A percentile compares a stretch with the other conserved stretches of the same genome.
These are phyloP conservation scores for Aspergillus nanangensis DNA, from an alignment of 495 filamentous ascomycete genomes.

Conservation along the genomic window DNA sequence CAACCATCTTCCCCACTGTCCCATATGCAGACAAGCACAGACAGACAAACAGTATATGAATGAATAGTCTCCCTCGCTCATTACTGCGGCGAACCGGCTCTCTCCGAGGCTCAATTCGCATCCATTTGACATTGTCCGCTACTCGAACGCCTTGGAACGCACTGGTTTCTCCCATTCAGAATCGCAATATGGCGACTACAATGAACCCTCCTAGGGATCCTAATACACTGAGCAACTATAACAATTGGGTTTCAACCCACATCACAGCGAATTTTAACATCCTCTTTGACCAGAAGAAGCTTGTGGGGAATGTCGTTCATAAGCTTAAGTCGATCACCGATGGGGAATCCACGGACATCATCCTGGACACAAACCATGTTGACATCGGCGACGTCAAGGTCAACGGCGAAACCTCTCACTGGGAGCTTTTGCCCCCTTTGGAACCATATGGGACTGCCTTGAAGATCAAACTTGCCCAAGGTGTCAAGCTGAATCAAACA, in stretches of 20 bases:
- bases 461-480: constrained; percentile 61
- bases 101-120: background rate
- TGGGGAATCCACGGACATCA: constrained; percentile 63
- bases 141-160: constrained; percentile 5
- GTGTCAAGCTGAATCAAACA: constrained; percentile 54
- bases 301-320: constrained; percentile 71
- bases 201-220: constrained; percentile 69
- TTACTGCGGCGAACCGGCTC: constrained; percentile 4
- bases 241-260: constrained; percentile 75
- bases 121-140: background rate
- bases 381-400: constrained; percentile 63
- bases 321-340: constrained; percentile 69
- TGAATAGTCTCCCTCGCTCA: constrained; percentile 3
- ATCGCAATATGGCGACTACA: constrained; percentile 37
- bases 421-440: constrained; percentile 60
- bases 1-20: too few relatives aligned
- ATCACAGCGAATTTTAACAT: constrained; percentile 74
- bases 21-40: too few relatives aligned
- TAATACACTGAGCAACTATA: constrained; percentile 89
- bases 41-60: too few relatives aligned
- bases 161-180: background rate
- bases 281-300: constrained; percentile 69
- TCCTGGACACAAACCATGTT: constrained; percentile 83
- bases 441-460: constrained; percentile 81
- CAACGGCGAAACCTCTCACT: constrained; percentile 55